Conservation (phyloP, 768 basidiomycete genomes). For the Xanthoconium stramineum region DNA sequence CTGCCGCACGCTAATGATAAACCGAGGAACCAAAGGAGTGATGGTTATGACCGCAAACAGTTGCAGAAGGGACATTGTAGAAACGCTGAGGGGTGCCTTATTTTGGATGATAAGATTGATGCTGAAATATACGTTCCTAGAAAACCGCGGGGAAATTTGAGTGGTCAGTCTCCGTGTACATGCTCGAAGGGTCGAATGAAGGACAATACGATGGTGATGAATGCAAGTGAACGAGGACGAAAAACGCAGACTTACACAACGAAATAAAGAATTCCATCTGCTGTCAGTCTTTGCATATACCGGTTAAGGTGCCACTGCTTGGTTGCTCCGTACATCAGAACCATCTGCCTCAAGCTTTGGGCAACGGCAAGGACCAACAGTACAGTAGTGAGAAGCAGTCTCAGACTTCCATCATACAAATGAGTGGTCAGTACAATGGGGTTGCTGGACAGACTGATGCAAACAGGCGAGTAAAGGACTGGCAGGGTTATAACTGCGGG, state of each 20-base stretch:
- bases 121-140: not conserved
- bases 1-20: not conserved
- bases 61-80: not conserved
- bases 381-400: not conserved
- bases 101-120: not conserved
- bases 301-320: not conserved
- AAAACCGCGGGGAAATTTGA: not conserved
- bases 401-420: not conserved
- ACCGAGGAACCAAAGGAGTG: not conserved
- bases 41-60: not conserved
- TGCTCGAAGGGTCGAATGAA: not conserved
- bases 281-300: not conserved
- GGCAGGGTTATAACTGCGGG: not conserved
- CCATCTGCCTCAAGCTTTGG: not conserved
- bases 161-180: not conserved
- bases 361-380: not conserved
- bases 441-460: not conserved
- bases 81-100: too few species aligned
- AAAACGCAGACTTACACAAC: conserved; percentile 18
- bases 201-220: too few species aligned
- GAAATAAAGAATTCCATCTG: conserved; percentile 10
- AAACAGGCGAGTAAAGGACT: not conserved
- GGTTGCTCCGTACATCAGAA: conserved; percentile 1
- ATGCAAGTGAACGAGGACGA: too few species aligned
- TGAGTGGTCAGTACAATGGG: not conserved